These are phyloP conservation scores for Theileria parva DNA, from an alignment of 169 alveolate species.

Conservation along the genomic window DNA sequence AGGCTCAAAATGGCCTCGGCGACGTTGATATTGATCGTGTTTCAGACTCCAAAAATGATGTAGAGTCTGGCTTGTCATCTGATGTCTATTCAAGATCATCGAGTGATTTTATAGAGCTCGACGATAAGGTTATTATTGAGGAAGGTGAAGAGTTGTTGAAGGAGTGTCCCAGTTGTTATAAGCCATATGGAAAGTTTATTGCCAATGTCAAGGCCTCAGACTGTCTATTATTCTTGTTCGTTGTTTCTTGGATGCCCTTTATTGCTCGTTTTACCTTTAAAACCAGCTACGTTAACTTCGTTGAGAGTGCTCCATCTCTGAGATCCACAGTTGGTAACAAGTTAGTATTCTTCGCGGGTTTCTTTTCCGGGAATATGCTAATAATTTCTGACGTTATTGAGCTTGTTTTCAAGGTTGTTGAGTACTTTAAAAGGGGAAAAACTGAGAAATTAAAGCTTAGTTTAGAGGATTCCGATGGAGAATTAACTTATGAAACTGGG, in stretches of 20 bases:
- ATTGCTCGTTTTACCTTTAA: background rate
- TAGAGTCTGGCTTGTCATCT: background rate
- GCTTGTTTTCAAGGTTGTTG: background rate
- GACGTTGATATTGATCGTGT: background rate
- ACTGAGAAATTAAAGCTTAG: background rate
- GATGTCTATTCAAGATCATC: background rate
- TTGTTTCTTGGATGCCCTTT: background rate
- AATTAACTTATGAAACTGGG: background rate
- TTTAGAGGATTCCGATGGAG: background rate
- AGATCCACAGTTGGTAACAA: background rate
- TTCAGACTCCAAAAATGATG: background rate
- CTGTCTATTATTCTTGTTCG: background rate
- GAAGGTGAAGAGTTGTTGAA: conserved; percentile 7
- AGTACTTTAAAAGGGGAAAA: background rate
- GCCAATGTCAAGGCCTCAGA: background rate
- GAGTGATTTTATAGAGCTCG: background rate
- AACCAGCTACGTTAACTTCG: conserved; percentile 11
- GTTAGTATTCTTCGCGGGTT: background rate
- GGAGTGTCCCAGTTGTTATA: conserved; percentile 12
- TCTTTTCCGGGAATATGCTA: background rate
- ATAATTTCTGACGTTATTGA: background rate
- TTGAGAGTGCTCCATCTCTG: background rate
- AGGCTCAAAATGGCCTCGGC: background rate
- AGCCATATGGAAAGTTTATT: background rate
- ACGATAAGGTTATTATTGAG: conserved; percentile 8